A percentile compares a stretch with the other conserved stretches of the same genome.
These are phyloP conservation scores for Irpex sp. DNA, from an alignment of 1,284 basidiomycete species.

Conservation along the genomic window DNA sequence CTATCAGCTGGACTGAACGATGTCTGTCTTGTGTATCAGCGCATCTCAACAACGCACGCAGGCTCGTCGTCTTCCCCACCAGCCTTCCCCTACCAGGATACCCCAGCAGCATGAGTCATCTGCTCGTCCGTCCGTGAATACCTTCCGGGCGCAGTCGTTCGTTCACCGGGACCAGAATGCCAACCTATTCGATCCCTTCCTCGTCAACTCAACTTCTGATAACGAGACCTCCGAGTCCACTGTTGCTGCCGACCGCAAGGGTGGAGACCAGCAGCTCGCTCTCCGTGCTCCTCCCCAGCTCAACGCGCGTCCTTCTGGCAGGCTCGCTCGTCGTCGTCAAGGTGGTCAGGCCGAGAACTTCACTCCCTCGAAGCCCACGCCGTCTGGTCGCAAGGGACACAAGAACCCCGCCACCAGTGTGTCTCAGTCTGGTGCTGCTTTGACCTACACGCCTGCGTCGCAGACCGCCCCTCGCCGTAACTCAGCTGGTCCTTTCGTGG, in stretches of 20 bases:
- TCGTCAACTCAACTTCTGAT: slow-evolving; percentile 39
- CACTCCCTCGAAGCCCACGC: slow-evolving; percentile 38
- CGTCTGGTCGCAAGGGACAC: slow-evolving; percentile 37
- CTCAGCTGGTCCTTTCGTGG: slow-evolving; percentile 18
- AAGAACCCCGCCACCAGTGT: slow-evolving; percentile 28
- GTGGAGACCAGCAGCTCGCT: slow-evolving; percentile 22
- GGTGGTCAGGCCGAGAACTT: slow-evolving; percentile 29
- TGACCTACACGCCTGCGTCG: slow-evolving; percentile 17
- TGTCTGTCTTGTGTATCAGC: slow-evolving; percentile 33
- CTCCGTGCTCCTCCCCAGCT: slow-evolving; percentile 37
- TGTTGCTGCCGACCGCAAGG: slow-evolving; percentile 13
- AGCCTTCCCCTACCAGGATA: slow-evolving; percentile 44
- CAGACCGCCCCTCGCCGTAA: slow-evolving; percentile 15
- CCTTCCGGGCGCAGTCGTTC: slow-evolving; percentile 20
- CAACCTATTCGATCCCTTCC: slow-evolving; percentile 58
- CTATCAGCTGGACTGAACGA: slow-evolving; percentile 1
- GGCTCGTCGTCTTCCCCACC: slow-evolving; percentile 44
- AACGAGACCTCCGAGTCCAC: slow-evolving; percentile 19
- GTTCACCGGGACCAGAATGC: slow-evolving; percentile 27
- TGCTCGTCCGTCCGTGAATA: slow-evolving; percentile 26
- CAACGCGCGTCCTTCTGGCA: slow-evolving; percentile 45
- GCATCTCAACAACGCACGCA: slow-evolving; percentile 39
- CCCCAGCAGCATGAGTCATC: slow-evolving; percentile 64
- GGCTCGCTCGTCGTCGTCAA: slow-evolving; percentile 52
- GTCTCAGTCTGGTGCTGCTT: slow-evolving; percentile 7